Evolutionary conservation across 805 yeast species (phyloP).

Genomic region (Kluyveromyces aestuarii): DNA sequence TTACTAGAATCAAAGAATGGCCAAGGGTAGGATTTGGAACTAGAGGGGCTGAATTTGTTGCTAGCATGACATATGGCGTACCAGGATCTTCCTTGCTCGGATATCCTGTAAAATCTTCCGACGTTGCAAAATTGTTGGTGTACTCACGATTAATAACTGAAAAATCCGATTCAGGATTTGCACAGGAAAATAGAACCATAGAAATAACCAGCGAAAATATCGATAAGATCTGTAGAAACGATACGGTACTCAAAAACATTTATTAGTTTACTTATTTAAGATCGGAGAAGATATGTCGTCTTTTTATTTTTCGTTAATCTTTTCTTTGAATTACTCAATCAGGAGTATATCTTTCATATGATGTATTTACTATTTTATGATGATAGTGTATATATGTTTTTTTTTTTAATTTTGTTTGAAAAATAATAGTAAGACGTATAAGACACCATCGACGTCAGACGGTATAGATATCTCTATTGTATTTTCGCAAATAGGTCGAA

Average conservation of each 20-base stretch:
- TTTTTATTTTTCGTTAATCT: no score
- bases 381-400: no score
- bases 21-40: constrained; percentile 10
- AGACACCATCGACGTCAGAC: no score
- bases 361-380: no score
- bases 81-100: constrained; percentile 18
- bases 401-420: no score
- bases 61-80: constrained; percentile 13
- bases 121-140: background rate
- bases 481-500: background rate
- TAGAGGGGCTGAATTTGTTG: constrained; percentile 13
- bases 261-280: no score
- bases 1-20: constrained; percentile 4
- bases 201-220: constrained; percentile 7
- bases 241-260: background rate
- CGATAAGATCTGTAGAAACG: no score
- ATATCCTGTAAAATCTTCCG: constrained; percentile 9
- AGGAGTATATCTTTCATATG: no score
- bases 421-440: no score
- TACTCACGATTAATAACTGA: background rate
- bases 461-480: no score
- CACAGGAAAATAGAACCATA: constrained; percentile 13
- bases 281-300: no score
- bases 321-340: no score
- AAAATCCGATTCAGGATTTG: background rate